Conservation (phyloP, 768 basidiomycete species). For the Clavaria fumosa region DNA sequence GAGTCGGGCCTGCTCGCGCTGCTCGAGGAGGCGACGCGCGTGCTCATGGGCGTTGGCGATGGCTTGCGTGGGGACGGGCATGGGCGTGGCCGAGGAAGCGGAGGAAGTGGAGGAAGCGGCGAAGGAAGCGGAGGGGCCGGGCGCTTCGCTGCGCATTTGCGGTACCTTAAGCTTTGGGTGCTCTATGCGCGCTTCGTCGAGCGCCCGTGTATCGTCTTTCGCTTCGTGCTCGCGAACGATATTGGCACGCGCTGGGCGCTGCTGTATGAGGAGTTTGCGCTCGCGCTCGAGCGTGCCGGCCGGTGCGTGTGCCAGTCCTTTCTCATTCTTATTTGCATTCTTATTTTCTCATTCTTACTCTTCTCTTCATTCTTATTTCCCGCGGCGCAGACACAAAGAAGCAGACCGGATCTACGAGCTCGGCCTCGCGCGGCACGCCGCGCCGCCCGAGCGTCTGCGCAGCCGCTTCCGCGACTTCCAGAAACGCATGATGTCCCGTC, state of each 20-base stretch:
- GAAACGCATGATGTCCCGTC: conserved; percentile 66
- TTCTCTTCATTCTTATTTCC: neutral
- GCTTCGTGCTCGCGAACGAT: conserved; percentile 80
- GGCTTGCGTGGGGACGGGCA: conserved; percentile 54
- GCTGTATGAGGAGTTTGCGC: conserved; percentile 88
- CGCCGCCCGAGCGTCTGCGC: conserved; percentile 69
- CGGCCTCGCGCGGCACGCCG: conserved; percentile 72
- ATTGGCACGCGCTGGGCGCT: conserved; percentile 70
- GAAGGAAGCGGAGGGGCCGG: too few species aligned
- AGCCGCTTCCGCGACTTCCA: conserved; percentile 75
- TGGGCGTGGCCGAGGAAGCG: too few species aligned
- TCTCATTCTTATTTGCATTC: too few species aligned
- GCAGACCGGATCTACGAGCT: conserved; percentile 86
- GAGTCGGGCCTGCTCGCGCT: conserved; percentile 87
- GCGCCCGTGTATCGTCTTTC: conserved; percentile 74
- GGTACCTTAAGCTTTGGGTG: conserved; percentile 89
- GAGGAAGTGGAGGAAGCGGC: too few species aligned
- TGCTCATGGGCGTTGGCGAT: conserved; percentile 61
- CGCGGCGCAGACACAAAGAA: conserved; percentile 49
- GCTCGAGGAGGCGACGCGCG: conserved; percentile 80
- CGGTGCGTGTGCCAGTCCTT: too few species aligned
- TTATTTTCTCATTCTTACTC: conserved; percentile 2
- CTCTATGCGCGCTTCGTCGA: conserved; percentile 90
- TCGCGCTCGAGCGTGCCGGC: conserved; percentile 65
- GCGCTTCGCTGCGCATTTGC: too few species aligned